phyloP scores from a whole-genome alignment of 805 yeast species.

The Zygoascus biomembranicola region DNA sequence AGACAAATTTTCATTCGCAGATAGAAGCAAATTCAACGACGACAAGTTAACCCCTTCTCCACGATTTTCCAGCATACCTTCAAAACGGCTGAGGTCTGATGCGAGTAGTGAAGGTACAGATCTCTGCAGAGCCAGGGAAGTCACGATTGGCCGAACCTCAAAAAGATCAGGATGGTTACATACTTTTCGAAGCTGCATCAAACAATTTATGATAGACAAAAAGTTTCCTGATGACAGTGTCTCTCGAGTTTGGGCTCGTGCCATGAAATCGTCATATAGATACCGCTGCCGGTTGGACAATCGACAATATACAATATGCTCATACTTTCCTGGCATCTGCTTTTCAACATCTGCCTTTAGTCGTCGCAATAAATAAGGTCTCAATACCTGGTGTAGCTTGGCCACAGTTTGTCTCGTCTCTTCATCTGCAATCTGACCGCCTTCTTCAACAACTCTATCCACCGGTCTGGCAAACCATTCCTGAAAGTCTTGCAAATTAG shows the following conservation, averaged over 20 bases:
- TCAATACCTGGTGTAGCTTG: slow-evolving; percentile 82
- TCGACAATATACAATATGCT: slow-evolving; percentile 87
- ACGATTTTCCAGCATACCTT: slow-evolving; percentile 13
- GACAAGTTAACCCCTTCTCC: slow-evolving; percentile 37
- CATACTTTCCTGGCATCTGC: slow-evolving; percentile 98
- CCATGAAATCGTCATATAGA: slow-evolving; percentile 93
- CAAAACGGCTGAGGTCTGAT: background rate
- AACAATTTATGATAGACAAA: slow-evolving; percentile 87
- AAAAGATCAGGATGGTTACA: slow-evolving; percentile 95
- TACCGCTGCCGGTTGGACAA: slow-evolving; percentile 87
- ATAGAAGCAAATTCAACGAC: slow-evolving; percentile 54
- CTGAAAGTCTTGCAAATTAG: slow-evolving; percentile 90
- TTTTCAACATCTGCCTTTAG: slow-evolving; percentile 94
- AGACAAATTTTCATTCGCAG: slow-evolving; percentile 41
- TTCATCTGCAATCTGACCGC: slow-evolving; percentile 42
- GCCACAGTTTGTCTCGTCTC: slow-evolving; percentile 83
- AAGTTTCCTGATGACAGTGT: slow-evolving; percentile 93
- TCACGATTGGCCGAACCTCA: slow-evolving; percentile 89
- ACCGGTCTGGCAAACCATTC: slow-evolving; percentile 99
- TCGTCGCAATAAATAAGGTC: slow-evolving; percentile 88
- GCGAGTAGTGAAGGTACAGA: slow-evolving; percentile 44
- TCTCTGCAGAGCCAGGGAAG: slow-evolving; percentile 71
- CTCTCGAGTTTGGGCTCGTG: slow-evolving; percentile 90
- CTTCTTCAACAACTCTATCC: slow-evolving; percentile 80
- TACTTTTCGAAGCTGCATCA: slow-evolving; percentile 95